phyloP scores from a whole-genome alignment of 106 monocot species.

The Platanthera zijinensis region DNA sequence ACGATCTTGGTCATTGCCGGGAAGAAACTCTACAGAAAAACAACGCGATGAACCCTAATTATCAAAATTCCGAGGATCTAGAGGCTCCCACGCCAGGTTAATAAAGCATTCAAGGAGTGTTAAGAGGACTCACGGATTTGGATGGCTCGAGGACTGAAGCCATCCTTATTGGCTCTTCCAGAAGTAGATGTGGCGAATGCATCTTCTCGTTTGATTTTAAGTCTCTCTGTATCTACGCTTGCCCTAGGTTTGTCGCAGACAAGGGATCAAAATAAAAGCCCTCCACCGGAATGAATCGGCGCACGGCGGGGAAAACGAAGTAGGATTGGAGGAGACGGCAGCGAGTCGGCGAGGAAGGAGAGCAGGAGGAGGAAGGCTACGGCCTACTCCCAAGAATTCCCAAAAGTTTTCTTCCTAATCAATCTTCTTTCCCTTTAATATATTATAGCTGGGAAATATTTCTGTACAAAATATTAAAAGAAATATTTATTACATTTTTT shows the following conservation, averaged over 20 bases:
- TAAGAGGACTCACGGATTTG: constrained; percentile 42
- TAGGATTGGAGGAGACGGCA: too few species aligned
- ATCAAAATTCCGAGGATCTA: neutral
- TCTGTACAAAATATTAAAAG: too few species aligned
- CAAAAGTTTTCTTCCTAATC: neutral
- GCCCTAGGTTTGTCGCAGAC: neutral
- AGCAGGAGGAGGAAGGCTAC: neutral
- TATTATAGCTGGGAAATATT: neutral
- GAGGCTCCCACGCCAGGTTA: neutral
- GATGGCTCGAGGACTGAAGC: constrained; percentile 96
- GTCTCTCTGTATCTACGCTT: neutral
- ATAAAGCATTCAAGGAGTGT: neutral
- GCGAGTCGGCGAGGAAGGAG: neutral
- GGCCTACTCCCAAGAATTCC: too few species aligned
- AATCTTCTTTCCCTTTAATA: neutral
- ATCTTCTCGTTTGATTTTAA: constrained; percentile 22
- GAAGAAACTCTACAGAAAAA: constrained; percentile 71
- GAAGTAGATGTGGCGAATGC: constrained; percentile 77
- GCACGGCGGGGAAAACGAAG: neutral
- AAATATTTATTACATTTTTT: too few species aligned
- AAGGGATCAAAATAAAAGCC: neutral
- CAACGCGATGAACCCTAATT: neutral
- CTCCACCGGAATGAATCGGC: neutral
- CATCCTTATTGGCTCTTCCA: constrained; percentile 98
- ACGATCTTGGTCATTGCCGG: constrained; percentile 99